Evolutionary conservation across 129 eudicot species (phyloP).

Genomic region (Flaveria robusta): DNA sequence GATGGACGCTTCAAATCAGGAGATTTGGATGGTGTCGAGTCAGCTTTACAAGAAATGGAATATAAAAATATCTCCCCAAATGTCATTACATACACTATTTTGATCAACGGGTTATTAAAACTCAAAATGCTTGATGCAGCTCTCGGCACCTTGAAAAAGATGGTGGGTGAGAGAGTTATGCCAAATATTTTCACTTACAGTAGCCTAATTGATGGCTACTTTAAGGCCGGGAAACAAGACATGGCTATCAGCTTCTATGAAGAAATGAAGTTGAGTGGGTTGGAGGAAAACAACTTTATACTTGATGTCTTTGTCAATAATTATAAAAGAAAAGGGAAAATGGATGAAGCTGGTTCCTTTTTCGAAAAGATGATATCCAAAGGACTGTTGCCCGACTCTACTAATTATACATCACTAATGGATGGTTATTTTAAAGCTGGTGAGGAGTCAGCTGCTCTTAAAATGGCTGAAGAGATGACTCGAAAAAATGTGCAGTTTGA

Average conservation of each 20-base stretch:
- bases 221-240: conserved; percentile 68
- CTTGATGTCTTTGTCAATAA: conserved; percentile 66
- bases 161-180: conserved; percentile 49
- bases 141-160: conserved; percentile 42
- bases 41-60: conserved; percentile 69
- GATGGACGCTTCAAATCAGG: conserved; percentile 71
- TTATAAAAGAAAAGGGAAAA: conserved; percentile 58
- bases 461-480: conserved; percentile 65
- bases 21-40: conserved; percentile 54
- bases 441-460: conserved; percentile 70
- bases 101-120: conserved; percentile 66
- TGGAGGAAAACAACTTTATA: conserved; percentile 63
- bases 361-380: conserved; percentile 46
- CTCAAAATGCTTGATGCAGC: conserved; percentile 59
- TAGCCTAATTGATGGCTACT: conserved; percentile 65
- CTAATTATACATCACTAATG: conserved; percentile 78
- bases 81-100: conserved; percentile 68
- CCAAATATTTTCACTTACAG: conserved; percentile 70
- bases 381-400: conserved; percentile 65
- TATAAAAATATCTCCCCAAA: conserved; percentile 52
- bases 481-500: conserved; percentile 63
- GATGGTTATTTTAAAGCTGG: conserved; percentile 88
- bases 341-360: conserved; percentile 68
- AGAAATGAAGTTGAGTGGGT: conserved; percentile 69
- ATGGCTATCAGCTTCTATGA: conserved; percentile 54